Evolutionary conservation across 805 yeast genomes (phyloP).

Genomic region (Brettanomyces sp.): DNA sequence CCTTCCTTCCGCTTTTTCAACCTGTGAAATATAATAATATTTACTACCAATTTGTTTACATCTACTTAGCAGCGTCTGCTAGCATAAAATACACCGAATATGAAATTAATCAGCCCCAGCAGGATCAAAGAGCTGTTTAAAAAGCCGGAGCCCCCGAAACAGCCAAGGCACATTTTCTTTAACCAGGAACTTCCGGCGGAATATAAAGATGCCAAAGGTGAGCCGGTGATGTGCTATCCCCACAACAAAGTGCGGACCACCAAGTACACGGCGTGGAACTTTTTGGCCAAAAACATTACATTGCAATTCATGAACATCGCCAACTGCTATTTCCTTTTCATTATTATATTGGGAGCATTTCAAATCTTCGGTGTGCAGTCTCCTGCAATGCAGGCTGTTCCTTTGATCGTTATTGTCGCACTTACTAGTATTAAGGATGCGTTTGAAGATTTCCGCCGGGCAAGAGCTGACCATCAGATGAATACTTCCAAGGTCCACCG

Average conservation of each 20-base stretch:
- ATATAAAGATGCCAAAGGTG: slow-evolving; percentile 44
- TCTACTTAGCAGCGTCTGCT: no score
- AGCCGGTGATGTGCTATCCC: slow-evolving; percentile 32
- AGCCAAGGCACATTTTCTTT: slow-evolving; percentile 40
- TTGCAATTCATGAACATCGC: slow-evolving; percentile 53
- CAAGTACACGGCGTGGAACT: slow-evolving; percentile 49
- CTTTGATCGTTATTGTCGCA: slow-evolving; percentile 68
- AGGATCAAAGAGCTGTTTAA: neutral
- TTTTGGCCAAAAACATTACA: slow-evolving; percentile 45
- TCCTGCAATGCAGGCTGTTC: slow-evolving; percentile 73
- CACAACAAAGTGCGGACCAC: slow-evolving; percentile 56
- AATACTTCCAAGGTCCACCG: slow-evolving; percentile 58
- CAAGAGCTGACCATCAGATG: slow-evolving; percentile 53
- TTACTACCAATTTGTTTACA: no score
- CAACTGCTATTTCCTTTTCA: slow-evolving; percentile 45
- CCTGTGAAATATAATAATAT: no score
- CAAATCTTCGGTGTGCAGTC: slow-evolving; percentile 63
- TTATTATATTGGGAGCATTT: slow-evolving; percentile 51
- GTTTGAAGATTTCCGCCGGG: slow-evolving; percentile 65
- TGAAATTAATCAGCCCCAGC: no score
- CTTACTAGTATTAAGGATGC: slow-evolving; percentile 73
- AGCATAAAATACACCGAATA: no score
- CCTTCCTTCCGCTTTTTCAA: no score
- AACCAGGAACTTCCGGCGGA: slow-evolving; percentile 55
- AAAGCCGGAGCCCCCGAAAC: slow-evolving; percentile 1